phyloP scores from a whole-genome alignment of 2,329 filamentous ascomycete species.

The Diplodia intermedia region DNA sequence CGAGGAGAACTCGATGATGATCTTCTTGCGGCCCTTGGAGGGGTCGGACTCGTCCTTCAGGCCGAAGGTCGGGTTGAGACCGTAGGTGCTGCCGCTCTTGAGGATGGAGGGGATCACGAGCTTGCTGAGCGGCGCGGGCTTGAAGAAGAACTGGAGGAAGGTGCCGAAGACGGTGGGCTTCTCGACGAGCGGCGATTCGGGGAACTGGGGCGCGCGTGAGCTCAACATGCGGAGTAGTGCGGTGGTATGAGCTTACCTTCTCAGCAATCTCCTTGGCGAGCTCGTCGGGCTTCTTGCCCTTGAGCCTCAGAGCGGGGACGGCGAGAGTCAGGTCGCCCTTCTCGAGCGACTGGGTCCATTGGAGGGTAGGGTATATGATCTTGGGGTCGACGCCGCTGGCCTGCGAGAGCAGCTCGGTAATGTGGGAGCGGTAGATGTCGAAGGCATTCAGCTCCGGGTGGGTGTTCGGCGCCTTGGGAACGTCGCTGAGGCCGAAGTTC shows the following conservation, averaged over 20 bases:
- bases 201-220: slow-evolving; percentile 61
- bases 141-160: slow-evolving; percentile 83
- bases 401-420: slow-evolving; percentile 71
- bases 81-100: slow-evolving; percentile 66
- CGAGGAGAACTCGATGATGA: slow-evolving; percentile 82
- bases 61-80: slow-evolving; percentile 66
- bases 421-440: slow-evolving; percentile 80
- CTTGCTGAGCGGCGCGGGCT: slow-evolving; percentile 68
- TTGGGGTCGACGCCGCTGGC: slow-evolving; percentile 73
- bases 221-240: not conserved
- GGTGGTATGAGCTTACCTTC: slow-evolving; percentile 42
- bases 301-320: slow-evolving; percentile 79
- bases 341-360: slow-evolving; percentile 80
- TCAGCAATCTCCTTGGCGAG: slow-evolving; percentile 62
- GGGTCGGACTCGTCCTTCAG: slow-evolving; percentile 68
- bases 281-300: slow-evolving; percentile 66
- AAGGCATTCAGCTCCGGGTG: slow-evolving; percentile 74
- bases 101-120: slow-evolving; percentile 75
- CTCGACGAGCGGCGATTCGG: slow-evolving; percentile 74
- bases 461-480: slow-evolving; percentile 50
- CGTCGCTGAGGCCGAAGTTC: slow-evolving; percentile 47
- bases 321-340: slow-evolving; percentile 83
- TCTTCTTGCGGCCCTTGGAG: slow-evolving; percentile 67
- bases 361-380: slow-evolving; percentile 76
- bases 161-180: slow-evolving; percentile 71